These are phyloP conservation scores for Trebouxia sp. DNA, from an alignment of 139 green algal genomes.

Conservation along the genomic window DNA sequence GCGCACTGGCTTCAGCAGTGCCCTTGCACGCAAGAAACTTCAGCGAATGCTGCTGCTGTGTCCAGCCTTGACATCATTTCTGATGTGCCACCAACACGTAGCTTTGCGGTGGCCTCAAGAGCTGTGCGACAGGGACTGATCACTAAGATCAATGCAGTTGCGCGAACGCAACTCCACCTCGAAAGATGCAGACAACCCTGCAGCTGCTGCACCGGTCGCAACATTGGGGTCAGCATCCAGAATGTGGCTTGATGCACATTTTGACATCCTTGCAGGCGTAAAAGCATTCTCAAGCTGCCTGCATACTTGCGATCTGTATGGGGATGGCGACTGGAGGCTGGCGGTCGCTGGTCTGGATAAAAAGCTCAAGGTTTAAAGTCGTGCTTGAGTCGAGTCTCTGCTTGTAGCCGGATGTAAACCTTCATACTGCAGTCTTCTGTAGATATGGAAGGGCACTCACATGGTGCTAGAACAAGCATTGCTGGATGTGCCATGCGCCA, in stretches of 20 bases:
- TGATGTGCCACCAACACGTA: too few species aligned
- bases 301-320: constrained; percentile 61
- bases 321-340: constrained; percentile 70
- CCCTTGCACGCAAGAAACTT: too few species aligned
- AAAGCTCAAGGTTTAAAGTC: constrained; percentile 61
- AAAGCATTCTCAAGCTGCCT: constrained; percentile 57
- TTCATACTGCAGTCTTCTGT: neutral
- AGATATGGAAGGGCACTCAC: constrained; percentile 71
- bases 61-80: too few species aligned
- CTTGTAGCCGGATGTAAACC: neutral
- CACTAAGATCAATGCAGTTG: too few species aligned
- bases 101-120: too few species aligned
- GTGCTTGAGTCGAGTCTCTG: too few species aligned
- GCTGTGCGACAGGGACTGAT: too few species aligned
- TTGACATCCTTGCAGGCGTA: constrained; percentile 58
- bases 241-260: constrained; percentile 42
- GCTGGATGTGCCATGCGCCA: constrained; percentile 56
- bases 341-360: constrained; percentile 66
- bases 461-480: constrained; percentile 62
- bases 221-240: too few species aligned
- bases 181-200: too few species aligned
- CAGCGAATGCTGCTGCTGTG: too few species aligned
- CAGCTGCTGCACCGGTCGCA: neutral
- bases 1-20: too few species aligned
- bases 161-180: too few species aligned